These are phyloP conservation scores for Aegilops tauschii DNA, from an alignment of 176 grass and related monocot genomes.

Conservation along the genomic window DNA sequence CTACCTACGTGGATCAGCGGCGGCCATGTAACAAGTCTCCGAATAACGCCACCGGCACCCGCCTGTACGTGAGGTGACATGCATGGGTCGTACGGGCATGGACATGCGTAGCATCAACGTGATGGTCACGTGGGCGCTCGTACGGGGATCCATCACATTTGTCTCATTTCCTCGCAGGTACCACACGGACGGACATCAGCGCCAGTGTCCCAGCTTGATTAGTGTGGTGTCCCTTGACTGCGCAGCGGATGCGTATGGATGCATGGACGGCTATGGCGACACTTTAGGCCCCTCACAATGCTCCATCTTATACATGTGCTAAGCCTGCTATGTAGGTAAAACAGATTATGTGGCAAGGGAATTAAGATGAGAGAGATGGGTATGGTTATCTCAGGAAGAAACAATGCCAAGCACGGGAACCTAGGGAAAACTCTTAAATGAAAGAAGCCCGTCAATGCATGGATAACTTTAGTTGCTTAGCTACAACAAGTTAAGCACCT, in stretches of 20 bases:
- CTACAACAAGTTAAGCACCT: no score
- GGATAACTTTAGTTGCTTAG: no score
- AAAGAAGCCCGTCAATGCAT: no score
- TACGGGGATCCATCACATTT: neutral
- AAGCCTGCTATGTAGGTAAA: no score
- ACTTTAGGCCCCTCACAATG: neutral
- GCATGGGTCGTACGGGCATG: neutral
- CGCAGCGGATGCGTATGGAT: neutral
- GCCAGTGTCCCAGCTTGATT: neutral
- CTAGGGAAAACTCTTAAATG: no score
- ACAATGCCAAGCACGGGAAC: no score
- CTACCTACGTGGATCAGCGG: neutral
- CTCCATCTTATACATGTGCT: neutral
- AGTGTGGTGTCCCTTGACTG: neutral
- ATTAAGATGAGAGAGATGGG: no score
- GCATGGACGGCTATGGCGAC: neutral
- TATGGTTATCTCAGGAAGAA: no score
- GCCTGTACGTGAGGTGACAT: neutral
- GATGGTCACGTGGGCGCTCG: neutral
- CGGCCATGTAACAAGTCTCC: no score
- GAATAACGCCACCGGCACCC: no score
- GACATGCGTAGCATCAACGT: neutral
- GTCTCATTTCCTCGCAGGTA: neutral
- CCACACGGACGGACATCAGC: neutral
- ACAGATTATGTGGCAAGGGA: no score